These are phyloP conservation scores for Colletotrichum chrysophilum DNA, from an alignment of 2,329 filamentous ascomycete species.

Conservation along the genomic window DNA sequence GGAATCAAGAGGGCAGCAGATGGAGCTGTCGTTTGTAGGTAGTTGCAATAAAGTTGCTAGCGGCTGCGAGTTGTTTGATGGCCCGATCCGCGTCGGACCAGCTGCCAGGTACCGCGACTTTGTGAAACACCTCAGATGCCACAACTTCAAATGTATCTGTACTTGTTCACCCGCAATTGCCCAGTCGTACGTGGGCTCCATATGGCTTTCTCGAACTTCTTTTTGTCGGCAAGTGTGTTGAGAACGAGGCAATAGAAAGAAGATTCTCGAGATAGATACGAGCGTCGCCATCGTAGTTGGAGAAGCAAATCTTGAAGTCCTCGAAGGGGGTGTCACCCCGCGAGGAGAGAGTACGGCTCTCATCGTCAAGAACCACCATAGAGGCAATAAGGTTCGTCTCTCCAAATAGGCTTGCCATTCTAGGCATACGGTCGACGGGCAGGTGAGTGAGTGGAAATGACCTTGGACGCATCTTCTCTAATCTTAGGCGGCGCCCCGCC, in stretches of 20 bases:
- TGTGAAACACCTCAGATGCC: not conserved
- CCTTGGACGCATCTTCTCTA: no score
- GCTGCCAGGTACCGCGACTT: not conserved
- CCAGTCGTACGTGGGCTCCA: no score
- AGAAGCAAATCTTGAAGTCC: constrained; percentile 80
- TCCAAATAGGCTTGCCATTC: no score
- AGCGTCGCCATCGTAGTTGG: constrained; percentile 95
- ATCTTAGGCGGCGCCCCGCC: no score
- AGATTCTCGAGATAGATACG: constrained; percentile 93
- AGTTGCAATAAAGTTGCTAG: not conserved
- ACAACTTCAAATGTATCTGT: not conserved
- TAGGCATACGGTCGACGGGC: no score
- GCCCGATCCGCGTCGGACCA: not conserved
- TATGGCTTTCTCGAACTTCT: no score
- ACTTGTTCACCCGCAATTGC: not conserved
- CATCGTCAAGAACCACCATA: no score
- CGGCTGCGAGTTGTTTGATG: not conserved
- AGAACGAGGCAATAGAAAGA: constrained; percentile 38
- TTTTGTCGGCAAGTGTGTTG: no score
- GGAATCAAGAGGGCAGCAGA: not conserved
- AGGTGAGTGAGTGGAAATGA: no score
- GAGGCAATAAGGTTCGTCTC: no score
- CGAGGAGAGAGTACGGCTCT: no score
- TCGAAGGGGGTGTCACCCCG: constrained; percentile 55
- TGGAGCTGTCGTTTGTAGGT: not conserved